Percentiles rank a stretch among this genome's conserved stretches.
Evolutionary conservation across 495 filamentous ascomycete genomes (phyloP).

Genomic region (Aspergillus homomorphus): DNA sequence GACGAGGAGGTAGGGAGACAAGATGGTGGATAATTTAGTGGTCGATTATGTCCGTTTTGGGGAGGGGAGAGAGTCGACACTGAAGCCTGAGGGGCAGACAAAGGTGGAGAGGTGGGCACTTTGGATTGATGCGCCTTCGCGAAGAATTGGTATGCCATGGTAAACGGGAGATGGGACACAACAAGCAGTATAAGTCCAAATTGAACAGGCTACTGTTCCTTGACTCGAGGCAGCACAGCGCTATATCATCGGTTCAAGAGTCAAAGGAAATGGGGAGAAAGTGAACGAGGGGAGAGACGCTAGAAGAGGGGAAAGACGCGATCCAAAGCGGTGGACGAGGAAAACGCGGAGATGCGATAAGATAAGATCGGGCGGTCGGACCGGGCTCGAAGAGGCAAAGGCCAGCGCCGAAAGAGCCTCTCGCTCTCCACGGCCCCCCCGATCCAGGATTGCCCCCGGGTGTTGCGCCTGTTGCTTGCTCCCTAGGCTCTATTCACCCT

Average conservation of each 20-base stretch:
- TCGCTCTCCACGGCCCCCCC: constrained; percentile 15
- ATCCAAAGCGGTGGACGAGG: constrained; percentile 7
- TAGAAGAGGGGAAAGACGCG: constrained; percentile 6
- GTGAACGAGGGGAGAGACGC: constrained; percentile 4
- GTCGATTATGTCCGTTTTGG: constrained; percentile 16
- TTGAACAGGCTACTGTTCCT: no score
- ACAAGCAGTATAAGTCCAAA: not conserved
- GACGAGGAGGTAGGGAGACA: constrained; percentile 19
- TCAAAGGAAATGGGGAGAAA: not conserved
- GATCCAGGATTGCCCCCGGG: constrained; percentile 10
- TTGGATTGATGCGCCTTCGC: constrained; percentile 34
- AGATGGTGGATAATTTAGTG: constrained; percentile 35
- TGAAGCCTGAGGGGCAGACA: constrained; percentile 24
- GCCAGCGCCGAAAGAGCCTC: constrained; percentile 19
- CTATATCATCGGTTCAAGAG: not conserved
- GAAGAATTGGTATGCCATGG: constrained; percentile 45
- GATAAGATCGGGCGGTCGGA: constrained; percentile 32
- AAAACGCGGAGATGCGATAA: constrained; percentile 46
- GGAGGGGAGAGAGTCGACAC: constrained; percentile 10
- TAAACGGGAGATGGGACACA: not conserved
- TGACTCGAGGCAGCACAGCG: not conserved
- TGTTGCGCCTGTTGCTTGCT: constrained; percentile 4
- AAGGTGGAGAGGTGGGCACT: constrained; percentile 26
- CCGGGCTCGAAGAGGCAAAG: constrained; percentile 16
- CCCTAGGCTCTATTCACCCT: not conserved